Evolutionary conservation across 805 yeast species (phyloP).

Genomic region (Spathaspora passalidarum): DNA sequence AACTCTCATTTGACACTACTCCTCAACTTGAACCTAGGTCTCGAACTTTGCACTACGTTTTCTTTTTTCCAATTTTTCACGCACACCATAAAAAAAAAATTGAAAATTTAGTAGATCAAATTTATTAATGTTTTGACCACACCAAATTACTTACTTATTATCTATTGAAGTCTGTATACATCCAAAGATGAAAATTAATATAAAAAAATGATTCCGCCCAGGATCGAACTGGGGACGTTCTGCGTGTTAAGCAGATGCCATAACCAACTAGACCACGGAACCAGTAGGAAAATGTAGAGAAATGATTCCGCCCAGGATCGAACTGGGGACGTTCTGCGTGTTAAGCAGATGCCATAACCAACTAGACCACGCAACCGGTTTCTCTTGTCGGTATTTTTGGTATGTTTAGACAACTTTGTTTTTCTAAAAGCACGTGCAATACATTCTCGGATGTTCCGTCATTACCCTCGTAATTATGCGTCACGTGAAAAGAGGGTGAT

Average conservation of each 20-base stretch:
- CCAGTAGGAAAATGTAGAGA: background rate
- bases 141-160: background rate
- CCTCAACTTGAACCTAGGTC: too few relatives aligned
- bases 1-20: background rate
- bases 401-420: background rate
- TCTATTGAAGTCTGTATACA: too few relatives aligned
- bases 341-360: constrained; percentile 99
- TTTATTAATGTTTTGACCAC: background rate
- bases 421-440: background rate
- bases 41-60: background rate
- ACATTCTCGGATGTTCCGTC: background rate
- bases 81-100: background rate
- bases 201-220: constrained; percentile 89
- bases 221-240: constrained; percentile 99
- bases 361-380: constrained; percentile 79
- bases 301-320: constrained; percentile 99
- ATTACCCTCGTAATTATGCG: background rate
- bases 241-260: constrained; percentile 99
- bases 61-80: background rate
- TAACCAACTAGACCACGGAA: constrained; percentile 97
- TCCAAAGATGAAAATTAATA: background rate
- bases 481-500: background rate
- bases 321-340: constrained; percentile 99
- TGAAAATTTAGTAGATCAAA: background rate
- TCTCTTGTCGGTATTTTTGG: background rate